Evolutionary conservation across 192 early-diverging fungal genomes (phyloP), one percentile per base, ranked within the genome.

Genomic region (Coemansia sp.): DNA sequence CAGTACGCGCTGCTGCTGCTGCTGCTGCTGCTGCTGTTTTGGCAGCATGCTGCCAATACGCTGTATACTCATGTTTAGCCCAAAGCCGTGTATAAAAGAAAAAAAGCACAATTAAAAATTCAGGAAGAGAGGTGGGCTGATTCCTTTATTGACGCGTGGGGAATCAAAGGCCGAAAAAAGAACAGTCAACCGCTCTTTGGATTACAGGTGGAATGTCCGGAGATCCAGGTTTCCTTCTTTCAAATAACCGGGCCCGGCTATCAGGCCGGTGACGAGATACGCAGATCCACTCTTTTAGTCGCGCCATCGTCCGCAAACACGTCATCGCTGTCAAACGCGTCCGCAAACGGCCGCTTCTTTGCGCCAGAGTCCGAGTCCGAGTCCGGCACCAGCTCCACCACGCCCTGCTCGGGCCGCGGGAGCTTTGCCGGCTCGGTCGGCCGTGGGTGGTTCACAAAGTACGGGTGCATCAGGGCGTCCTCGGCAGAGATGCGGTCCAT

Each of bases 401-500:
- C 18, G 19, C 31, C 42, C 23, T 70, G 68, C 43, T 56, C 44
- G 7, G 68, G 67, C 18, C 66, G 62, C 21, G 73, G 67, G 48
- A 77, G 67, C 60, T 56, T 70, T 25, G 67, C 73, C 4, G 73
- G 73, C 27, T 40, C 58, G 1, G 73, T 77, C 22, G 73, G 73
- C 4, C 73, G 55, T 2, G 73, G 73, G 32, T 59, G 47, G 44
- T 67, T 77, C 10, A 42, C 43, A 58, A 81, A 81, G 30, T 78
- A 78, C 51, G 62, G 60, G 24, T 68, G 70, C 40, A 40, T 32
- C 12, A 78, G 57, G 61, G 92, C 92, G 45, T 95, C 88, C 5
- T 86, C 78, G 2, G 93, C 87, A 2, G 89, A 87, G 58, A 91
- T 82, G 67, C 97, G 74, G 35, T 87, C 85, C 8, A 82, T 77